phyloP scores from a whole-genome alignment of 257 asterid species.

The Catharanthus roseus region DNA sequence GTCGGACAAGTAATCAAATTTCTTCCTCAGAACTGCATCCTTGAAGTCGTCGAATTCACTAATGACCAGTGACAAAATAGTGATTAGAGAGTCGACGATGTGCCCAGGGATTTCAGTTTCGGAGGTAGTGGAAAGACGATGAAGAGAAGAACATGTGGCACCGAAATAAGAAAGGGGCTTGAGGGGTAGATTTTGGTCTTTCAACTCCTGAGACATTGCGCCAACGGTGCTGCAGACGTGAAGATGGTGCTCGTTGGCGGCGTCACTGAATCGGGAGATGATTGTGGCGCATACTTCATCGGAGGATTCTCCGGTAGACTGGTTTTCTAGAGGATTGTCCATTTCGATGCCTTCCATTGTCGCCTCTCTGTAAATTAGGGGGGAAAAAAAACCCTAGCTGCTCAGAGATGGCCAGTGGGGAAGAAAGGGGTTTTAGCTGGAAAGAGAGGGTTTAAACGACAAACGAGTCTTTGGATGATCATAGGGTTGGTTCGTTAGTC shows the following conservation, averaged over 20 bases:
- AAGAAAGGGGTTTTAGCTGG: background rate
- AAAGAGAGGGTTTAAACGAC: background rate
- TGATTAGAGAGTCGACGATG: slow-evolving; percentile 56
- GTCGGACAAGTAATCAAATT: slow-evolving; percentile 43
- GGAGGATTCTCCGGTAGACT: background rate
- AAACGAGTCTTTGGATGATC: too few relatives aligned
- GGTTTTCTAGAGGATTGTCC: slow-evolving; percentile 24
- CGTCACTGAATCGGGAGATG: slow-evolving; percentile 44
- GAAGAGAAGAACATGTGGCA: slow-evolving; percentile 72
- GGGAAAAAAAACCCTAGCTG: background rate
- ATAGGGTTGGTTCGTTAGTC: too few relatives aligned
- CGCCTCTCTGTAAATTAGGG: background rate
- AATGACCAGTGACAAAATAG: slow-evolving; percentile 53
- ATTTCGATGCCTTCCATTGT: slow-evolving; percentile 46
- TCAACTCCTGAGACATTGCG: slow-evolving; percentile 69
- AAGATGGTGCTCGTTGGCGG: slow-evolving; percentile 62
- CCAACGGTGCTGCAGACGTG: slow-evolving; percentile 75
- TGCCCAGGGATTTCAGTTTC: slow-evolving; percentile 43
- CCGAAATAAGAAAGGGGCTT: slow-evolving; percentile 68
- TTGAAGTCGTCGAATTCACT: slow-evolving; percentile 29
- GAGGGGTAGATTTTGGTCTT: slow-evolving; percentile 55
- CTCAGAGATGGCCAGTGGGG: background rate
- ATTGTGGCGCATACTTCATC: slow-evolving; percentile 51
- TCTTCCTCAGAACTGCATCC: slow-evolving; percentile 37
- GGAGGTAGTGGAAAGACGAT: slow-evolving; percentile 42